These are phyloP conservation scores for Fusarium beomiforme DNA, from an alignment of 2,329 filamentous ascomycete species.

Conservation along the genomic window DNA sequence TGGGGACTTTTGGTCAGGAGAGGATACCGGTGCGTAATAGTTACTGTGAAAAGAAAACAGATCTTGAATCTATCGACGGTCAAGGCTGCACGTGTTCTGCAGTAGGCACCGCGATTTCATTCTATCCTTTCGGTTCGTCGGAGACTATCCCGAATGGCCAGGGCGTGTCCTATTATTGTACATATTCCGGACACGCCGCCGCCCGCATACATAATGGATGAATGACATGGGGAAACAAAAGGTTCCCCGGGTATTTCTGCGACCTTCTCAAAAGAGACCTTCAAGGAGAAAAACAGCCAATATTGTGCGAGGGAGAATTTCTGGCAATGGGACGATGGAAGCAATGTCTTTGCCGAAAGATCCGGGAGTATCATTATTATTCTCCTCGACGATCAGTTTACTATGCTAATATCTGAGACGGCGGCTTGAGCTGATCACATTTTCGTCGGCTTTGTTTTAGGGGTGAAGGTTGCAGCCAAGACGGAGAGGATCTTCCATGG, in stretches of 20 bases:
- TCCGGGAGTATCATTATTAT: constrained; percentile 17
- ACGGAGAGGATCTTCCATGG: constrained; percentile 21
- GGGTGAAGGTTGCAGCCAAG: constrained; percentile 27
- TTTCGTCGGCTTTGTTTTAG: constrained; percentile 6
- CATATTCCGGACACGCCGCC: constrained; percentile 14
- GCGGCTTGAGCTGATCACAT: constrained; percentile 8
- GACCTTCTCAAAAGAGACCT: constrained; percentile 42
- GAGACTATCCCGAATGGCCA: constrained; percentile 22
- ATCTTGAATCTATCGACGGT: constrained; percentile 4
- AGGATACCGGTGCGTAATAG: constrained; percentile 37
- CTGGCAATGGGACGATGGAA: constrained; percentile 3
- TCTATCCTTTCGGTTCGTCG: constrained; percentile 9
- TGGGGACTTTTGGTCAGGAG: constrained; percentile 37
- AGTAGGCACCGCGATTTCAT: constrained; percentile 1
- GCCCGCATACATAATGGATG: not conserved
- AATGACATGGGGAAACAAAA: constrained; percentile 8
- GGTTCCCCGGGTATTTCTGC: constrained; percentile 14
- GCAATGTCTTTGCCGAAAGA: constrained; percentile 27
- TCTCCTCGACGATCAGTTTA: constrained; percentile 10
- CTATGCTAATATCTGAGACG: constrained; percentile 11
- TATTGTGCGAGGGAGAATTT: constrained; percentile 18
- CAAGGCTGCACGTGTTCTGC: constrained; percentile 8
- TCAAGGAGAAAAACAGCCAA: not conserved
- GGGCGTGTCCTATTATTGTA: constrained; percentile 11
- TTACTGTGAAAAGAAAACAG: constrained; percentile 16